Base-by-base conservation (phyloP, 2,329 filamentous ascomycete species). In the Colletotrichum plurivorum region DNA sequence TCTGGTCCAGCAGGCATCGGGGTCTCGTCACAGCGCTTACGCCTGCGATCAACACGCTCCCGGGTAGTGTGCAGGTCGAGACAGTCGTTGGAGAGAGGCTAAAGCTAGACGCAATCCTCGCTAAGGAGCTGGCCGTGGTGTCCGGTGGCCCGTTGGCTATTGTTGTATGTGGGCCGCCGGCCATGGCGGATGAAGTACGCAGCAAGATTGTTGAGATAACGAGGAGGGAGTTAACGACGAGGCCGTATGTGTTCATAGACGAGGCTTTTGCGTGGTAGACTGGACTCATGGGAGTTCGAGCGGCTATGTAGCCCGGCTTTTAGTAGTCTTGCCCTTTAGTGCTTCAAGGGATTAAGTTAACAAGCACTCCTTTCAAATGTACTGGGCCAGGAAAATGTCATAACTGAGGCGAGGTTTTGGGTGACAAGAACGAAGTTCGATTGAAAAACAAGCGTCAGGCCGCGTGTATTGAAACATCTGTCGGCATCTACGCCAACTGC, bases 231-330 rank as follows among this genome's bases (percentile, higher is more conserved):
- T 10, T 25, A 7, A 52, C 15, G 22, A 67, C 51, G 15, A 63
- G 64, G 36, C 52, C 64, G 2, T 63, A 67, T 2, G 64, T 67
- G 16, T 53, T 74, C 39, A 63, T 73, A 3, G 73, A 73, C n/a
- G 71, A 73, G 20, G 73, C 69, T 1, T 74, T 74, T 52, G 52
- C 57, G 3, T 73, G 72, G 72, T 73, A 68, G 43, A 16, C 18
- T 3, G 16, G 16, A 43, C 41, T 13, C 16, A n/a, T n/a, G 31
- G 8, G 2, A 10, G 31, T 2, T 36, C 27, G 10, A 10, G 31
- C 6, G 31, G 6, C 8, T 36, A 10, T 12, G 31, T 10, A 36
- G 8, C 9, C 10, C 31, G 6, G 2, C 31, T 36, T 36, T 10
- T 5, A 36, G 10, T 10, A 3, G 8, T 36, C 9, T 36, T 36